These are phyloP conservation scores for Phytopythium ostracodes DNA, from an alignment of 352 stramenopile genomes.

Conservation along the genomic window DNA sequence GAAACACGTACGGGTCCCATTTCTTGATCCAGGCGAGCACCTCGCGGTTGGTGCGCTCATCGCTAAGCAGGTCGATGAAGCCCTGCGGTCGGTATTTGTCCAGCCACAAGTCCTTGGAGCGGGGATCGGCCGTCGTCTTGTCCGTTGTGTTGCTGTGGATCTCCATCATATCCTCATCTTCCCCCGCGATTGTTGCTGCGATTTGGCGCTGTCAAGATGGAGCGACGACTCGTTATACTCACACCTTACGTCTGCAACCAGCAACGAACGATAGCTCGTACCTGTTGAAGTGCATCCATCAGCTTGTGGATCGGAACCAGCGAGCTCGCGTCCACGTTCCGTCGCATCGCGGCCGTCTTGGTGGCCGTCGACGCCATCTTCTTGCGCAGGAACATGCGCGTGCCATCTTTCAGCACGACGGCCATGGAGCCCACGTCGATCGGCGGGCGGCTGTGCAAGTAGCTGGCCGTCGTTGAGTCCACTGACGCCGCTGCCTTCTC, in stretches of 20 bases:
- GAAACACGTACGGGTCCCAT: conserved; percentile 97
- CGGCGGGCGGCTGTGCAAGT: conserved; percentile 54
- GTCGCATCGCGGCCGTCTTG: conserved; percentile 7
- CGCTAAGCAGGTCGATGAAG: conserved; percentile 94
- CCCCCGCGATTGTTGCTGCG: conserved; percentile 41
- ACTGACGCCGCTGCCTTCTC: conserved; percentile 20
- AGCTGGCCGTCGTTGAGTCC: conserved; percentile 34
- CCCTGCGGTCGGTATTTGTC: conserved; percentile 95
- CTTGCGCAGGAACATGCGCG: conserved; percentile 66
- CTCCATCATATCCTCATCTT: conserved; percentile 16
- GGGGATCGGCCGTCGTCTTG: not conserved
- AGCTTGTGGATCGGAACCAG: conserved; percentile 51
- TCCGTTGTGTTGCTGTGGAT: not conserved
- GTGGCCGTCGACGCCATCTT: conserved; percentile 18
- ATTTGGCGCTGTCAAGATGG: conserved; percentile 52
- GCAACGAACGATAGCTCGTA: conserved; percentile 10
- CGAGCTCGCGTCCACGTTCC: conserved; percentile 16
- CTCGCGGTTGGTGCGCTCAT: conserved; percentile 96
- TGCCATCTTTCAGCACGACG: conserved; percentile 46
- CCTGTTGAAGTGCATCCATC: conserved; percentile 53
- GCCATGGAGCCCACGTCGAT: conserved; percentile 60
- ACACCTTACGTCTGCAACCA: not conserved
- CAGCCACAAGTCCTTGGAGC: conserved; percentile 84
- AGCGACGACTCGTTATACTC: conserved; percentile 10
- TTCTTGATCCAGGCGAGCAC: conserved; percentile 93